Conservation (phyloP, 2,329 filamentous ascomycete genomes). For the Colletotrichum liaoningense region DNA sequence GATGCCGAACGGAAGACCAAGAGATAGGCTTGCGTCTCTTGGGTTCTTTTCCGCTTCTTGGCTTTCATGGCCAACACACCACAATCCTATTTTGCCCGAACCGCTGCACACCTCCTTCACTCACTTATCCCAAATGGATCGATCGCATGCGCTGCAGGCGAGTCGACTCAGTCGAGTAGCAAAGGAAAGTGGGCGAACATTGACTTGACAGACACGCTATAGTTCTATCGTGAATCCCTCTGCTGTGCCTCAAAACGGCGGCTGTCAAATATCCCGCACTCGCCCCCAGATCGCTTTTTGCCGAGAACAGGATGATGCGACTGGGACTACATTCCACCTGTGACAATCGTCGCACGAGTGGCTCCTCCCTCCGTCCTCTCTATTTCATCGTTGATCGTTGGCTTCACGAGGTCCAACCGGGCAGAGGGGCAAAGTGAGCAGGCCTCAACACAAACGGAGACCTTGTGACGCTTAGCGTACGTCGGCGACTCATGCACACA, state of each 20-base stretch:
- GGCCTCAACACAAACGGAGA: background rate
- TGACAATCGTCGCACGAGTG: background rate
- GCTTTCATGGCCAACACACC: constrained; percentile 23
- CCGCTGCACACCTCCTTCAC: background rate
- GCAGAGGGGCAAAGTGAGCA: background rate
- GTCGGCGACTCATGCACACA: constrained; percentile 1
- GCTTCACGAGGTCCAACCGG: background rate
- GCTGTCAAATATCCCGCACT: background rate
- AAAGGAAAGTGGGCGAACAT: background rate
- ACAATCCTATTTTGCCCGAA: constrained; percentile 21
- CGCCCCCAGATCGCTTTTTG: background rate
- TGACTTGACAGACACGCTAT: background rate
- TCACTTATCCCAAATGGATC: background rate
- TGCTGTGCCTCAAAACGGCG: background rate
- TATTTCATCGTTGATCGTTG: background rate
- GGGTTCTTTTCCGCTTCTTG: constrained; percentile 29
- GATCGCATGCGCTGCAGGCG: background rate
- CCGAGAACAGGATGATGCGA: background rate
- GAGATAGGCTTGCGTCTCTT: constrained; percentile 30
- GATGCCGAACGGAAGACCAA: constrained; percentile 5
- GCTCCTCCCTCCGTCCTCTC: background rate
- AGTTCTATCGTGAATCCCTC: background rate
- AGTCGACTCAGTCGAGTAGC: background rate
- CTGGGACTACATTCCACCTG: background rate
- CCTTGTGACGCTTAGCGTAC: constrained; percentile 7